These are phyloP conservation scores for Blastomyces silverae DNA, from an alignment of 2,329 filamentous ascomycete species.

Conservation along the genomic window DNA sequence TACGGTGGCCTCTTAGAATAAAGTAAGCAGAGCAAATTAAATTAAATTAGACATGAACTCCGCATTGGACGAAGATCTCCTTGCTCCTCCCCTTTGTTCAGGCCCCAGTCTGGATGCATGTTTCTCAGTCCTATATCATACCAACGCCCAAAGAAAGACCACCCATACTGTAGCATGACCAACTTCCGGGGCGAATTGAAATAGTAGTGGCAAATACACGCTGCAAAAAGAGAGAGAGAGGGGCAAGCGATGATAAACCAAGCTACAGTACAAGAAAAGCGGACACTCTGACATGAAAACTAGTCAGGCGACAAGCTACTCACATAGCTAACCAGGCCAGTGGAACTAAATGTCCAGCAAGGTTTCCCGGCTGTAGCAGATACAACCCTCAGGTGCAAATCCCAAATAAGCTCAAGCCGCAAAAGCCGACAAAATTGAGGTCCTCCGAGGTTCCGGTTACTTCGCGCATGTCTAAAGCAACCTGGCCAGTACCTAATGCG, in stretches of 20 bases:
- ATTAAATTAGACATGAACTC: neutral
- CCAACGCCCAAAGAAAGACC: neutral
- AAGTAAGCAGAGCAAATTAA: no score
- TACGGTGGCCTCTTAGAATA: neutral
- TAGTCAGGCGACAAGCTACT: no score
- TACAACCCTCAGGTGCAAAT: neutral
- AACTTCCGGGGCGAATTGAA: neutral
- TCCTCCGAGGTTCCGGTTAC: slow-evolving; percentile 8
- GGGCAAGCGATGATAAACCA: no score
- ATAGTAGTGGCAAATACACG: neutral
- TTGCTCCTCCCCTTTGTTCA: neutral
- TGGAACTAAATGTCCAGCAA: slow-evolving; percentile 7
- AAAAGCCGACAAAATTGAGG: slow-evolving; percentile 2
- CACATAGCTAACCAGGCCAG: neutral
- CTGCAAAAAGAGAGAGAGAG: neutral
- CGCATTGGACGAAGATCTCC: neutral
- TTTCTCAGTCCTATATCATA: neutral
- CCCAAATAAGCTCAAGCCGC: slow-evolving; percentile 11
- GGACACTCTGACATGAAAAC: neutral
- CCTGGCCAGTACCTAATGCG: neutral
- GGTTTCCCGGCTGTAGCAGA: slow-evolving; percentile 6
- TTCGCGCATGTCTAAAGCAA: neutral
- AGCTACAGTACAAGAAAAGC: neutral
- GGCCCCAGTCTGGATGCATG: neutral
- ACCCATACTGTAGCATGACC: neutral